phyloP scores from a whole-genome alignment of 1,284 basidiomycete species.

The Cystobasidium pallidum region DNA sequence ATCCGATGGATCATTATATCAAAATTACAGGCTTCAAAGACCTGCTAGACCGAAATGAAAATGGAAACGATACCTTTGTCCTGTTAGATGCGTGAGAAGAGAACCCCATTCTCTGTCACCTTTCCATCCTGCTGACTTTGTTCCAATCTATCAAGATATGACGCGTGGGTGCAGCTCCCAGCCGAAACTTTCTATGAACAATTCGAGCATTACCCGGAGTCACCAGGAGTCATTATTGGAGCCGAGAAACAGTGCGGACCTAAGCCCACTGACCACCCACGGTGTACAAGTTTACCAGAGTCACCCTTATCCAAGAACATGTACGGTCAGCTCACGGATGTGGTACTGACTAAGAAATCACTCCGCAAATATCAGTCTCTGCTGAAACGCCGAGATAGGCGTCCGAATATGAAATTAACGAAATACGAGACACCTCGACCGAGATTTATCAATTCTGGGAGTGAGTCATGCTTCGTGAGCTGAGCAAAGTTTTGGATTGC shows the following conservation, averaged over 20 bases:
- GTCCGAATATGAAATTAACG: not conserved
- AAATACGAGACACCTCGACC: conserved; percentile 15
- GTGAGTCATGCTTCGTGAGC: conserved; percentile 7
- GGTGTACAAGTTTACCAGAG: conserved; percentile 5
- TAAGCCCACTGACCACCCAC: not conserved
- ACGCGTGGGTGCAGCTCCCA: conserved; percentile 10
- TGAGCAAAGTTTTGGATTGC: not conserved
- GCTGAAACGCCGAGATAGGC: not conserved
- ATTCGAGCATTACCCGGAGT: not conserved
- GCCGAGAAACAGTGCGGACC: conserved; percentile 22
- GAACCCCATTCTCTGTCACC: no score
- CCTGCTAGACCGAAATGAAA: not conserved
- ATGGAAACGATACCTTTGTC: conserved; percentile 10
- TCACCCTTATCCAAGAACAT: conserved; percentile 10
- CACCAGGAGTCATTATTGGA: conserved; percentile 2
- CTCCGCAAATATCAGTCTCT: not conserved
- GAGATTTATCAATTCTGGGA: conserved; percentile 19
- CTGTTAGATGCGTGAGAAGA: conserved; percentile 15
- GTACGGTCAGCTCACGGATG: conserved; percentile 16
- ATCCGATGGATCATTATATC: conserved; percentile 5
- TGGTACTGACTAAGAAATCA: not conserved
- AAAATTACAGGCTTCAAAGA: conserved; percentile 5
- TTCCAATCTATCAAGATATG: not conserved
- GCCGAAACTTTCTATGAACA: conserved; percentile 21
- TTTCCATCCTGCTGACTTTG: not conserved